A percentile compares a stretch with the other conserved stretches of the same genome.
These are phyloP conservation scores for Hypoxylon sp. DNA, from an alignment of 2,329 filamentous ascomycete species.

Conservation along the genomic window DNA sequence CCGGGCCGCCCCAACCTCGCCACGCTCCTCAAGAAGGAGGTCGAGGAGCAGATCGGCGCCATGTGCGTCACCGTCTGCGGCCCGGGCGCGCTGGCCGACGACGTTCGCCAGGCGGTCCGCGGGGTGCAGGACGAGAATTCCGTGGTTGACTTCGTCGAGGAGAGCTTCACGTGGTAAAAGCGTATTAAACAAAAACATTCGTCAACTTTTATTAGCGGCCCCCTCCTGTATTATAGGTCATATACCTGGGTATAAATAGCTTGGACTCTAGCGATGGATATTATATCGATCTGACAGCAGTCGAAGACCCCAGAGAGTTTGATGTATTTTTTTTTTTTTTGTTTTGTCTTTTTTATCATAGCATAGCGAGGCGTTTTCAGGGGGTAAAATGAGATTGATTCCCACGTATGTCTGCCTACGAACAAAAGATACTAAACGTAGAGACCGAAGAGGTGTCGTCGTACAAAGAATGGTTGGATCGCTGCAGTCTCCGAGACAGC, in stretches of 20 bases:
- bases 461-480: too few species aligned
- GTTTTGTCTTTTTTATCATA: too few species aligned
- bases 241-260: not conserved
- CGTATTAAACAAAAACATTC: slow-evolving; percentile 55
- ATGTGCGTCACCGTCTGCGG: slow-evolving; percentile 88
- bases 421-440: too few species aligned
- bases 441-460: not conserved
- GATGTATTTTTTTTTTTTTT: slow-evolving; percentile 14
- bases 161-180: slow-evolving; percentile 75
- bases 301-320: not conserved
- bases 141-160: slow-evolving; percentile 78
- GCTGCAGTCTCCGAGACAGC: not conserved
- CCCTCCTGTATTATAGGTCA: not conserved
- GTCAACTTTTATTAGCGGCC: not conserved
- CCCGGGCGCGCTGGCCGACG: slow-evolving; percentile 76
- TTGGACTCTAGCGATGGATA: not conserved
- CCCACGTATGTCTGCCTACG: not conserved
- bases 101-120: slow-evolving; percentile 74
- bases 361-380: slow-evolving; percentile 29
- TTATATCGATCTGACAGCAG: not conserved
- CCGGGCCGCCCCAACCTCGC: slow-evolving; percentile 86
- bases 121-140: slow-evolving; percentile 65
- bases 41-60: slow-evolving; percentile 81
- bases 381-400: not conserved
- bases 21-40: slow-evolving; percentile 81